Evolutionary conservation across 1,139 yeast genomes (phyloP), one percentile per base, ranked within the genome.

Genomic region (Yamadazyma friedrichii): DNA sequence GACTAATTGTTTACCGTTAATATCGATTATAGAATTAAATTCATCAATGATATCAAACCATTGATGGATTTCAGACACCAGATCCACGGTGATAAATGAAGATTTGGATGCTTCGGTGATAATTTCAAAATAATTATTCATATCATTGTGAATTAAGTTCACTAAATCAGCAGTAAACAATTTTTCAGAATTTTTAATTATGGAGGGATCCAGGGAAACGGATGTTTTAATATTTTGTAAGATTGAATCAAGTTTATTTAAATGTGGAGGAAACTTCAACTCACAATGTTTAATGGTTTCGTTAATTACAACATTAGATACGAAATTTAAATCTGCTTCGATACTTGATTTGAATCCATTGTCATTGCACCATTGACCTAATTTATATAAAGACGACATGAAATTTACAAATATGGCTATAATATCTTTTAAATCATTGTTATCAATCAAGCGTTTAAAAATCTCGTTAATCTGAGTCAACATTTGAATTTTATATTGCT

Each of bases 401-500:
- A 45, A 42, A 16, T 42, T 38, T 5, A 36, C 28, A 16, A 36
- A 36, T 17, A 30, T 24, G 3, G 15, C 4, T 9, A 36, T 15
- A 9, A 22, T 22, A 16, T 30, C 30, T 3, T 11, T 28, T 13
- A 36, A 24, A 6, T 17, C 16, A 3, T 25, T 12, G 4, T 4
- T 8, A 9, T 26, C 3, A 5, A 20, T 16, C 9, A 36, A 13
- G 3, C 6, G 6, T 3, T 5, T 25, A 22, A 36, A 36, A 9
- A 36, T 30, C 6, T 13, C 13, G 15, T 9, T 10, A 10, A 36
- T 13, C 15, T 10, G 16, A 8, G 35, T 15, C 6, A 13, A 17
- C 27, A 52, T 48, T 29, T 48, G 46, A 3, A 24, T 17, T 32
- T 44, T 45, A 22, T 31, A 38, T 5, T 50, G 46, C n/a, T 38